Evolutionary conservation across 371 early-diverging fungal species (phyloP).

Genomic region (Dinochytrium kinnereticum): DNA sequence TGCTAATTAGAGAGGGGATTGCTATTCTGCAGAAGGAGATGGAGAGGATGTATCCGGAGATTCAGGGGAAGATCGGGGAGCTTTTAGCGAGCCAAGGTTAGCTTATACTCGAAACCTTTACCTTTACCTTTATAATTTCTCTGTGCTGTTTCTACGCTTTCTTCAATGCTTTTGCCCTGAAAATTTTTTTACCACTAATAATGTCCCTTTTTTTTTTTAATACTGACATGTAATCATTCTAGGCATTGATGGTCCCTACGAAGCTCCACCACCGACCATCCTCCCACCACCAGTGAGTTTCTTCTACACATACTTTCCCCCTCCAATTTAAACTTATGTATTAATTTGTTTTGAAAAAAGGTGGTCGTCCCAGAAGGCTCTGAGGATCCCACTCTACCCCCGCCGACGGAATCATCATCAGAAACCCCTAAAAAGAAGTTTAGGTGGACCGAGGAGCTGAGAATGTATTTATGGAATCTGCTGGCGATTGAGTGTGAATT

Average conservation of each 20-base stretch:
- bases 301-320: neutral
- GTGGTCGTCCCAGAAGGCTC: neutral
- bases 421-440: constrained; percentile 37
- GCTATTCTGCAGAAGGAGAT: constrained; percentile 20
- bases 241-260: neutral
- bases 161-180: constrained; percentile 1
- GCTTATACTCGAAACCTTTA: no score
- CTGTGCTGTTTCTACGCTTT: no score
- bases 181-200: neutral
- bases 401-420: constrained; percentile 67
- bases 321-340: neutral
- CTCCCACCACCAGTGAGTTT: neutral
- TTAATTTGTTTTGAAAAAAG: no score
- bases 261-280: neutral
- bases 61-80: constrained; percentile 16
- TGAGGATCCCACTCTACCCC: constrained; percentile 28
- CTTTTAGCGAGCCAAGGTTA: constrained; percentile 21
- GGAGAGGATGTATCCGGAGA: constrained; percentile 26
- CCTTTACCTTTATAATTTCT: no score
- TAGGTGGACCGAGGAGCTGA: constrained; percentile 36
- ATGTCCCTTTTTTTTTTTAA: neutral
- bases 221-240: no score
- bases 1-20: constrained; percentile 38
- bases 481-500: constrained; percentile 47
- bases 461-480: constrained; percentile 42